Base-by-base conservation (phyloP, 2,329 filamentous ascomycete species). In the Paecilomyces niveus region DNA sequence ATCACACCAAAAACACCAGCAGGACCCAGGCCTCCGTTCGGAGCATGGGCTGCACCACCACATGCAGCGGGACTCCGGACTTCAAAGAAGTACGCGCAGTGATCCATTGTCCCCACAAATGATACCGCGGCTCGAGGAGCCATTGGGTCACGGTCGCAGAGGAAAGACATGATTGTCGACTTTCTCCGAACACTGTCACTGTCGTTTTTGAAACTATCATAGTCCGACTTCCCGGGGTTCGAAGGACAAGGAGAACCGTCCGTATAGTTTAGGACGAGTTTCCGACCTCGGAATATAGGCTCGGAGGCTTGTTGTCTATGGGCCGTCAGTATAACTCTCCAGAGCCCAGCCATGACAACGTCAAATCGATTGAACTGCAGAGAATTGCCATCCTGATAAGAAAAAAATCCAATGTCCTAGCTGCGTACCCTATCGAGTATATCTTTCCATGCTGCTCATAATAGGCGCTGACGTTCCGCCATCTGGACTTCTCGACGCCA, bases 51-150 rank as follows among this genome's bases (percentile, higher is more conserved):
- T 26, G 85, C 80, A 78, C 79, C 92, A 76, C 76, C 90, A 81
- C 94, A 99, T 10, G 92, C 93, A 64, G 91, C 89, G 53, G 85
- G 82, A 24, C 90, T 94, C 63, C 93, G 89, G 54, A 92, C 88
- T 73, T 97, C 92, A 78, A 99, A 99, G 75, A 96, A 89, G 76
- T 97, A 99, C 31, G 90, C 86, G 80, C 94, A 99, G 60, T 95
- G 88, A 70, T 97, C 92, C 49, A 90, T 88, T 61, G 92, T 88
- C 59, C 89, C 90, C 59, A 97, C 88, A 72, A 96, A 99, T 21
- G 90, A 91, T 39, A 94, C 81, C 3, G 84, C 83, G 3, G 92
- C 87, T 49, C 84, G 81, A 3, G 84, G 83, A 31, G 81, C 82
- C 1, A 87, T 79, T 1, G 90, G 86, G 67, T 97, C 92, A 62